These are phyloP conservation scores for Chaetothyriales sp. DNA, from an alignment of 2,329 filamentous ascomycete genomes.

Conservation along the genomic window DNA sequence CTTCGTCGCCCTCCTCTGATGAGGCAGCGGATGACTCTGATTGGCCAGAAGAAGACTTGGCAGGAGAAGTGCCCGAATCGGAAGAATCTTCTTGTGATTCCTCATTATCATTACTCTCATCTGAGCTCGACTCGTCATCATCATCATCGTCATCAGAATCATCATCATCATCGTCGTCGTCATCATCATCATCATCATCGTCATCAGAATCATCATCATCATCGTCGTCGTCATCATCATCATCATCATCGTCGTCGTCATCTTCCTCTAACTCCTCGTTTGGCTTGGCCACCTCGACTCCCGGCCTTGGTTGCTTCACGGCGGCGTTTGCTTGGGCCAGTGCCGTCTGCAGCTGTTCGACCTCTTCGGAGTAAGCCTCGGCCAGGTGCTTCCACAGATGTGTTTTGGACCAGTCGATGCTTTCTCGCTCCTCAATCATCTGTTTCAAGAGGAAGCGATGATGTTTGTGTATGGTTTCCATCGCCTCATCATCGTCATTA, in stretches of 20 bases:
- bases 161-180: constrained; percentile 3
- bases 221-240: constrained; percentile 19
- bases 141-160: constrained; percentile 19
- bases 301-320: constrained; percentile 5
- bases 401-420: constrained; percentile 32
- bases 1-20: constrained; percentile 21
- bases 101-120: neutral
- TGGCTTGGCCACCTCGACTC: constrained; percentile 24
- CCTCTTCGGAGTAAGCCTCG: constrained; percentile 24
- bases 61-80: constrained; percentile 5
- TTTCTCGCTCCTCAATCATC: constrained; percentile 34
- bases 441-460: constrained; percentile 32
- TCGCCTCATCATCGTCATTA: constrained; percentile 33
- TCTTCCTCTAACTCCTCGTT: constrained; percentile 18
- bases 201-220: constrained; percentile 17
- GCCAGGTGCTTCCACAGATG: constrained; percentile 32
- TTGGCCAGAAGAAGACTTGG: constrained; percentile 3
- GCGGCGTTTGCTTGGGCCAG: constrained; percentile 4
- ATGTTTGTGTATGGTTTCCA: constrained; percentile 33
- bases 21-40: constrained; percentile 6
- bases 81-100: constrained; percentile 2
- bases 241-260: constrained; percentile 3
- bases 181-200: neutral
- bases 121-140: constrained; percentile 9
- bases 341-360: constrained; percentile 11